Evolutionary conservation across 352 stramenopile genomes (phyloP).

Genomic region (Globisporangium viniferum): DNA sequence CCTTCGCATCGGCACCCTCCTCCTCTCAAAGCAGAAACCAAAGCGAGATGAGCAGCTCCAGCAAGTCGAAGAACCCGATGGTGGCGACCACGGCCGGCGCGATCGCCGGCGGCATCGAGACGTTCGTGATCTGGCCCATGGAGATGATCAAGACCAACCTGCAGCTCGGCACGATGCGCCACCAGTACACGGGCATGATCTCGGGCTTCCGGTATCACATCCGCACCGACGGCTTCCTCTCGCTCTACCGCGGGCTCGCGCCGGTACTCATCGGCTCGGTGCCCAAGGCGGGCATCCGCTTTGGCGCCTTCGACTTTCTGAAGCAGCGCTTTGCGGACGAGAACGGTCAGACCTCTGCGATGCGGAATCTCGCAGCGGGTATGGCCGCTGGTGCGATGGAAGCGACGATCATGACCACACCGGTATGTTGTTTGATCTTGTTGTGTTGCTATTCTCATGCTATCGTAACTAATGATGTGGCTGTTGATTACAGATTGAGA

Average conservation of each 20-base stretch:
- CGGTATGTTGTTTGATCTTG: constrained; percentile 32
- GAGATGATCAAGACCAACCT: constrained; percentile 96
- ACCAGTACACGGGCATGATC: constrained; percentile 73
- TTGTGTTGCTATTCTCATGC: constrained; percentile 1
- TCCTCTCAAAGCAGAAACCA: background rate
- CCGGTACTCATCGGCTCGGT: constrained; percentile 94
- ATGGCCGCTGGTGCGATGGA: constrained; percentile 91
- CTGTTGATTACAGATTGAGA: constrained; percentile 75
- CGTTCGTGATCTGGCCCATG: constrained; percentile 89
- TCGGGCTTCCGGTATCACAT: constrained; percentile 73
- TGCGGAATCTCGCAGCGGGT: constrained; percentile 91
- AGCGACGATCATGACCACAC: constrained; percentile 92
- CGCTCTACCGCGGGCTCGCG: constrained; percentile 92
- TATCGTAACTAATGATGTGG: background rate
- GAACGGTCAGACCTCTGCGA: constrained; percentile 87
- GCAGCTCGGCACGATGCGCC: constrained; percentile 82
- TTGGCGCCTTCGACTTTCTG: constrained; percentile 93
- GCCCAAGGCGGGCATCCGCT: constrained; percentile 96
- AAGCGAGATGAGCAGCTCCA: constrained; percentile 20
- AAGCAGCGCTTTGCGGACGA: constrained; percentile 82
- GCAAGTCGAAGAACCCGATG: constrained; percentile 76
- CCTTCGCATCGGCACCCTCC: background rate
- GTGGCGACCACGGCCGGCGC: constrained; percentile 80
- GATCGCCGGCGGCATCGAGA: constrained; percentile 89
- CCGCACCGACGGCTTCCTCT: constrained; percentile 54